phyloP scores from a whole-genome alignment of 2,329 filamentous ascomycete species.

The Dryadomyces quercivorus region DNA sequence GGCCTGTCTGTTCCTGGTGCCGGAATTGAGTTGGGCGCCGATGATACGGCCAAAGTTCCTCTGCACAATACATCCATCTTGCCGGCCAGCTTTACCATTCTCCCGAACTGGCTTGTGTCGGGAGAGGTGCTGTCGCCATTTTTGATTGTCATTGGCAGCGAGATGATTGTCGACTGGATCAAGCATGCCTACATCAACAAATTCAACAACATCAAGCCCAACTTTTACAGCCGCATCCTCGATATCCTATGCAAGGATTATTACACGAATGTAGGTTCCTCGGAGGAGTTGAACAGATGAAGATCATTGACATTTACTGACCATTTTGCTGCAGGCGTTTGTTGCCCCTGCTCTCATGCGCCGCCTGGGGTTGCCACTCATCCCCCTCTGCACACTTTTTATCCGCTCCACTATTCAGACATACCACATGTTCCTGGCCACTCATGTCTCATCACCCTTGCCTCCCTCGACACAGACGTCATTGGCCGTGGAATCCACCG shows the following conservation, averaged over 20 bases:
- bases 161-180: constrained; percentile 93
- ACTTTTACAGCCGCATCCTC: constrained; percentile 77
- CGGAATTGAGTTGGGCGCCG: constrained; percentile 32
- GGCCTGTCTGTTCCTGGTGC: constrained; percentile 56
- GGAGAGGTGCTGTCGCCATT: constrained; percentile 89
- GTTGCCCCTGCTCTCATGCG: constrained; percentile 81
- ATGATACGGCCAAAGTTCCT: constrained; percentile 42
- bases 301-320: background rate
- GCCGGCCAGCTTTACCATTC: constrained; percentile 79
- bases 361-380: constrained; percentile 77
- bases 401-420: constrained; percentile 90
- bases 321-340: constrained; percentile 52
- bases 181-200: constrained; percentile 98
- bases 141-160: constrained; percentile 83
- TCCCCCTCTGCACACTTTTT: constrained; percentile 88
- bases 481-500: constrained; percentile 44
- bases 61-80: constrained; percentile 62
- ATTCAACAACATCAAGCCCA: constrained; percentile 93
- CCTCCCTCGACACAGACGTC: constrained; percentile 53
- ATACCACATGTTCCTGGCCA: constrained; percentile 95
- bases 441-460: constrained; percentile 65
- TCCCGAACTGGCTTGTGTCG: constrained; percentile 65
- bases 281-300: too few relatives aligned
- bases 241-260: constrained; percentile 97
- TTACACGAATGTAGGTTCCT: constrained; percentile 65